A percentile compares a stretch with the other conserved stretches of the same genome.
These are phyloP conservation scores for Trichophyton verrucosum DNA, from an alignment of 2,329 filamentous ascomycete species.

Conservation along the genomic window DNA sequence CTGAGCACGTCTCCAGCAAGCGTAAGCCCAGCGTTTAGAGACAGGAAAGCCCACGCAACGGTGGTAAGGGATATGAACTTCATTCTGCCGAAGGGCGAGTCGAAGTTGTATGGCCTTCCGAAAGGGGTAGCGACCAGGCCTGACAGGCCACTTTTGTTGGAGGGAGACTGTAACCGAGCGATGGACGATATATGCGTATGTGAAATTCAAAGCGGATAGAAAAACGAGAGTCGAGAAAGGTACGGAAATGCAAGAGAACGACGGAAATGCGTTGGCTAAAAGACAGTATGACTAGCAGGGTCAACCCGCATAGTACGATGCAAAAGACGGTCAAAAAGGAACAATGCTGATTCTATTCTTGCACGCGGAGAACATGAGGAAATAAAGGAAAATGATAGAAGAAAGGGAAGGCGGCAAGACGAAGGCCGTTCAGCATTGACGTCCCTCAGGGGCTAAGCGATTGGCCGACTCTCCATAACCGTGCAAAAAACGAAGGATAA, in stretches of 20 bases:
- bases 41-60: neutral
- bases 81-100: neutral
- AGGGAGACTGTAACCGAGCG: neutral
- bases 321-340: neutral
- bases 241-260: neutral
- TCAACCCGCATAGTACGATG: slow-evolving; percentile 2
- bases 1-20: slow-evolving; percentile 53
- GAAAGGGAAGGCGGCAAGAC: neutral
- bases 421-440: neutral
- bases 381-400: neutral
- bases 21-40: neutral
- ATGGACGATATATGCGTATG: neutral
- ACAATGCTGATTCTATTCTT: neutral
- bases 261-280: neutral
- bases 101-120: neutral
- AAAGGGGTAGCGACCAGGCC: neutral
- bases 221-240: neutral
- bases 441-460: slow-evolving; percentile 2
- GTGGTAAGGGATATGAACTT: neutral
- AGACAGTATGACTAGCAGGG: neutral
- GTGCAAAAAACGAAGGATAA: neutral
- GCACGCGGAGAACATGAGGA: neutral
- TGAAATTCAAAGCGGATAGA: neutral
- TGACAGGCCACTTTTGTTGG: neutral
- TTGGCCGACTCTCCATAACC: neutral